A percentile compares a stretch with the other conserved stretches of the same genome.
phyloP scores from a whole-genome alignment of 768 basidiomycete genomes.

The Daedaleopsis nitida region DNA sequence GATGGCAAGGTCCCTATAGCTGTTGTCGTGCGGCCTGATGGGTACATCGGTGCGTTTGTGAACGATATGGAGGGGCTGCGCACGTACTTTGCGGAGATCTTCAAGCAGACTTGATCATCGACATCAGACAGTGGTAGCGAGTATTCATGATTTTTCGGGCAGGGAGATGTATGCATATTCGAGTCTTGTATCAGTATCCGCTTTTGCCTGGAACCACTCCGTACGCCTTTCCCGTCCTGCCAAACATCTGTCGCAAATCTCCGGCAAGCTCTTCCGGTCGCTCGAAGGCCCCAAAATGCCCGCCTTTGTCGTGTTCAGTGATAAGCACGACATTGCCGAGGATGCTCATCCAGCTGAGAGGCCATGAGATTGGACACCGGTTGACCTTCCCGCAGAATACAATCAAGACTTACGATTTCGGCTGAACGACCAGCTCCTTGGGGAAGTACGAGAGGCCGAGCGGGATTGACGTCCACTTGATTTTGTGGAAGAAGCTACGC shows the following conservation, averaged over 20 bases:
- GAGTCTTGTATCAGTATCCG: constrained; percentile 5
- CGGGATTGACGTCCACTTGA: constrained; percentile 22
- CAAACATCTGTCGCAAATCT: constrained; percentile 32
- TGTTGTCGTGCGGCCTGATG: constrained; percentile 18
- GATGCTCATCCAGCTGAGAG: constrained; percentile 23
- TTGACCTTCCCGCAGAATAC: not conserved
- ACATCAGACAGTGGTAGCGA: too few species aligned
- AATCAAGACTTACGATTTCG: constrained; percentile 20
- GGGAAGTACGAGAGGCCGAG: constrained; percentile 36
- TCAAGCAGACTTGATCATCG: not conserved
- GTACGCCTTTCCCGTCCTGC: constrained; percentile 27
- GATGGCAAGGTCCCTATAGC: constrained; percentile 1
- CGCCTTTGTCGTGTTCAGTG: constrained; percentile 25
- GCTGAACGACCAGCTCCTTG: constrained; percentile 23
- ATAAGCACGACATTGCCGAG: constrained; percentile 28
- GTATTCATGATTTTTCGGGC: too few species aligned
- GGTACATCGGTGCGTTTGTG: constrained; percentile 15
- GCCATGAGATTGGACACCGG: too few species aligned
- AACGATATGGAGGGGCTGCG: not conserved
- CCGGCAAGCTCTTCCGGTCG: constrained; percentile 26
- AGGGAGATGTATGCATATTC: too few species aligned
- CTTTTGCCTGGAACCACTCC: constrained; percentile 21
- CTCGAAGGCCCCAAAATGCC: constrained; percentile 32
- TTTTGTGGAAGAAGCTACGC: not conserved
- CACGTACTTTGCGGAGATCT: constrained; percentile 2